Conservation (phyloP, 306 rosid species). For the Casuarina equisetifolia region DNA sequence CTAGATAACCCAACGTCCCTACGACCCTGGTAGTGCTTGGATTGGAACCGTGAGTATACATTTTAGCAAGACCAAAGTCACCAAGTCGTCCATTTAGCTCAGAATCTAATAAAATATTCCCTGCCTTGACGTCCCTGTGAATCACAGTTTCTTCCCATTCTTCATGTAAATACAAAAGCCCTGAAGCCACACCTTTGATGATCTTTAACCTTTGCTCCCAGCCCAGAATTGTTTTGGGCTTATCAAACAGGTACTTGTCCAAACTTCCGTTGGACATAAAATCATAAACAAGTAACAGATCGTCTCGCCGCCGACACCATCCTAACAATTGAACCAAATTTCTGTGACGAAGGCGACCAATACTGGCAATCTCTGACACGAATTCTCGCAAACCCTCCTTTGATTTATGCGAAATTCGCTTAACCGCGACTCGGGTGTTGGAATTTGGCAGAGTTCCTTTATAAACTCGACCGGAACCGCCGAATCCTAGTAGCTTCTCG, state of each 20-base stretch:
- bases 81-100: constrained; percentile 56
- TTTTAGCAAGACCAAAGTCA: constrained; percentile 64
- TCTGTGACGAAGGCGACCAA: constrained; percentile 61
- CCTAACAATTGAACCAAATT: constrained; percentile 60
- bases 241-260: constrained; percentile 52
- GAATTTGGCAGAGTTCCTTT: constrained; percentile 45
- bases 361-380: constrained; percentile 50
- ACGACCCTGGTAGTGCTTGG: constrained; percentile 60
- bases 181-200: constrained; percentile 57
- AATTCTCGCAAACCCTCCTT: constrained; percentile 58
- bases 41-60: constrained; percentile 48
- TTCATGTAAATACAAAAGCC: constrained; percentile 54
- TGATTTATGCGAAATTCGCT: constrained; percentile 55
- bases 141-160: constrained; percentile 69
- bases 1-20: constrained; percentile 62
- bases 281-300: constrained; percentile 51
- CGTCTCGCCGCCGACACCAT: constrained; percentile 53
- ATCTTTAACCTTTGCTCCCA: constrained; percentile 65
- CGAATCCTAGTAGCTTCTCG: constrained; percentile 51
- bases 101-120: constrained; percentile 53
- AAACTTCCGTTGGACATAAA: constrained; percentile 62
- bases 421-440: constrained; percentile 47
- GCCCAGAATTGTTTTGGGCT: constrained; percentile 27
- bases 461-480: constrained; percentile 64
- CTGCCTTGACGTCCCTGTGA: constrained; percentile 67